These are phyloP conservation scores for Rhodotorula sp. DNA, from an alignment of 1,284 basidiomycete species.

Conservation along the genomic window DNA sequence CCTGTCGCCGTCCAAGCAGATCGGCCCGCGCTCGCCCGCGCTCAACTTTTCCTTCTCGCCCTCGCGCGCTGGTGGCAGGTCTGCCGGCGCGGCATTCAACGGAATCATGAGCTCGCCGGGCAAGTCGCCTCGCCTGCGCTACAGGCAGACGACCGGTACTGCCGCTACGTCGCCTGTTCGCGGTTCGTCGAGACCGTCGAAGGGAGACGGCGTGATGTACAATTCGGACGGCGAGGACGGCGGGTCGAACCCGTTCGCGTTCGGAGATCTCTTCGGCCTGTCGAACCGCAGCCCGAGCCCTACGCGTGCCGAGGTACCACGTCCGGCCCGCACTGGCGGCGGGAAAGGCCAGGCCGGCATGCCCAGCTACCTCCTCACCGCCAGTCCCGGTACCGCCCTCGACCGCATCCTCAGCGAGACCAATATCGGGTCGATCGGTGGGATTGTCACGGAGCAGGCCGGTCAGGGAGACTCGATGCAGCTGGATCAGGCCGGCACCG, in stretches of 20 bases:
- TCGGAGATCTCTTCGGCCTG: conserved; percentile 23
- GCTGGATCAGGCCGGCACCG: background rate
- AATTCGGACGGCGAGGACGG: conserved; percentile 32
- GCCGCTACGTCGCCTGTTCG: conserved; percentile 37
- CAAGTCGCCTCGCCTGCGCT: conserved; percentile 25
- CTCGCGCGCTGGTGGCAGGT: conserved; percentile 3
- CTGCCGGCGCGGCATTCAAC: background rate
- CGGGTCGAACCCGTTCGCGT: conserved; percentile 12
- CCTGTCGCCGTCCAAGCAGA: conserved; percentile 34
- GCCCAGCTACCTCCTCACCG: conserved; percentile 41
- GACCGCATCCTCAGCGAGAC: conserved; percentile 41
- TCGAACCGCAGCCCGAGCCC: conserved; percentile 33
- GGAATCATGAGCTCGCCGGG: conserved; percentile 35
- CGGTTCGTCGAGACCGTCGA: conserved; percentile 13
- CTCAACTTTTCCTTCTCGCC: conserved; percentile 15
- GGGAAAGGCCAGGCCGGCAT: conserved; percentile 5
- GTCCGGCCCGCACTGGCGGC: background rate
- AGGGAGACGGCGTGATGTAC: conserved; percentile 12
- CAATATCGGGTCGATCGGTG: conserved; percentile 24
- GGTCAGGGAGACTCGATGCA: background rate
- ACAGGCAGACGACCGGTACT: conserved; percentile 7
- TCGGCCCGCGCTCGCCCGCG: conserved; percentile 36
- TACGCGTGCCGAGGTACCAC: background rate
- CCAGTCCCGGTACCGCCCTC: conserved; percentile 41
- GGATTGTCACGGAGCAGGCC: conserved; percentile 6